Base-by-base conservation (phyloP, 148 eudicot species). In the Rhododendron williamsianum region DNA sequence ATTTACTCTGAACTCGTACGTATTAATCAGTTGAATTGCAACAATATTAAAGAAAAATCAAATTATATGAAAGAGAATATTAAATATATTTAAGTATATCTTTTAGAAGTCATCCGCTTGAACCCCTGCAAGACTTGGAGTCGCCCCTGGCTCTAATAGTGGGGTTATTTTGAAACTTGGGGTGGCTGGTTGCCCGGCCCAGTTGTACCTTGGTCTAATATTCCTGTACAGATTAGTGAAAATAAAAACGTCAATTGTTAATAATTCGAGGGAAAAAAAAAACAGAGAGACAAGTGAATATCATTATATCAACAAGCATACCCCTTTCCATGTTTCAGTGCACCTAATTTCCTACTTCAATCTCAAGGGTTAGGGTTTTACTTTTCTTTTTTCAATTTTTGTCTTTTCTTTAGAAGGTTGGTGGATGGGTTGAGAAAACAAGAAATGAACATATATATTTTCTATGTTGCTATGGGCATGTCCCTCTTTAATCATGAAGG, bases 381-480 rank as follows among this genome's bases (percentile, higher is more conserved):
- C 33, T 15, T 73, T 71, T 35, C 6, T 35, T 73, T 33, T 6
- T 21, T 21, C 9, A 23, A 1, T 9, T 16, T 23, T 2, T n/a
- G 27, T 9, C 3, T 25, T 27, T 27, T 27, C 27, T 69, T 12
- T 27, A 30, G 58, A 19, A 3, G 82, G 56, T 25, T 25, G 82
- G 82, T 49, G 82, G 60, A 49, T 49, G 19, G 82, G 82, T 79
- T 36, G 60, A 79, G 60, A 79, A 79, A 46, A 25, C 82, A 79
- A 48, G 35, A 23, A 48, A 35, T 27, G 33, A 45, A 45, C 27
- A 21, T 33, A 1, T 1, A 33, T 33, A 54, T 78, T 23, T 78
- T n/a, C 6, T 45, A 23, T 78, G 36, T 79, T 46, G 60, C 4
- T 48, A 49, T 54, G 82, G 35, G 33, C n/a, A 35, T 51, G 30